These are phyloP conservation scores for Candolleomyces aberdarensis DNA, from an alignment of 768 basidiomycete genomes.

Conservation along the genomic window DNA sequence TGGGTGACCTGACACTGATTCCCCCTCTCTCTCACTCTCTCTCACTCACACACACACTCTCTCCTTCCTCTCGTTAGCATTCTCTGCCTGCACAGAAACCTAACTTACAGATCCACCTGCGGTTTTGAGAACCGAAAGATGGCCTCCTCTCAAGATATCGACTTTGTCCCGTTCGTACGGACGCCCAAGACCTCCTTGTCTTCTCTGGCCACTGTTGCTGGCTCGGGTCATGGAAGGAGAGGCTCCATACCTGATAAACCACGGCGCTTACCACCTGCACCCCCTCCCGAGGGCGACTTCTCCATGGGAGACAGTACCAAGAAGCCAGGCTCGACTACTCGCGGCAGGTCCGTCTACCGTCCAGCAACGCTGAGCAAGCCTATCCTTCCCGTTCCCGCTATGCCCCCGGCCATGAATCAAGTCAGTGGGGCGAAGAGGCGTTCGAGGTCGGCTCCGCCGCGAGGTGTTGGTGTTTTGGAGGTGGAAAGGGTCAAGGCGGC, in stretches of 20 bases:
- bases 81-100: conserved; percentile 5
- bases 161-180: background rate
- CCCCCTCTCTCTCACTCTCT: background rate
- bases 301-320: background rate
- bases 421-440: background rate
- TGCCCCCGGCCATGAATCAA: background rate
- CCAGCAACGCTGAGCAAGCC: background rate
- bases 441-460: background rate
- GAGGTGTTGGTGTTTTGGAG: background rate
- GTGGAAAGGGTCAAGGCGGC: background rate
- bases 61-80: background rate
- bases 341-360: background rate
- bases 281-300: no score
- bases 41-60: background rate
- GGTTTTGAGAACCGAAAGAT: background rate
- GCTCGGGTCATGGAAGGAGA: background rate
- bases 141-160: conserved; percentile 16
- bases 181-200: background rate
- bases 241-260: no score
- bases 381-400: background rate
- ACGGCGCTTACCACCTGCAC: no score
- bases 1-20: background rate
- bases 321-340: background rate
- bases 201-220: background rate
- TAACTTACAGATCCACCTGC: conserved; percentile 9